These are phyloP conservation scores for Tetrapisispora arboricola DNA, from an alignment of 805 yeast species.

Conservation along the genomic window DNA sequence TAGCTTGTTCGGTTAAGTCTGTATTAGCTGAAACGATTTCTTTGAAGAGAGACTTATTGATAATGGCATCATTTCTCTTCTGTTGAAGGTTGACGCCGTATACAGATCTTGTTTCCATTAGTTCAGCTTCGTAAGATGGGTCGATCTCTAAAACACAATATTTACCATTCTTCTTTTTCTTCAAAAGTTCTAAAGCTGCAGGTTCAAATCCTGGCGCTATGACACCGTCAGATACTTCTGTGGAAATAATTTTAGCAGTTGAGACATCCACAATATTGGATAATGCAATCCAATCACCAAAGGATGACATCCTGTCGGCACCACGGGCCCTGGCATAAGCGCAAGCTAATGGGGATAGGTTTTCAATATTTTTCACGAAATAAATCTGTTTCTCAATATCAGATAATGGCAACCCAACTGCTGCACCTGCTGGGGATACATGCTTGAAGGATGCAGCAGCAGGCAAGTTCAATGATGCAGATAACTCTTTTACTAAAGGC, in stretches of 20 bases:
- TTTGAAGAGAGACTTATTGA: constrained; percentile 79
- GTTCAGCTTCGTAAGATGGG: constrained; percentile 80
- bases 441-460: constrained; percentile 99
- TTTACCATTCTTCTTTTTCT: constrained; percentile 93
- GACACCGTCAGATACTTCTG: constrained; percentile 97
- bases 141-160: constrained; percentile 94
- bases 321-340: constrained; percentile 99
- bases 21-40: constrained; percentile 86
- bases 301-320: constrained; percentile 98
- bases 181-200: constrained; percentile 81
- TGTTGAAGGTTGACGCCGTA: constrained; percentile 93
- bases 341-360: constrained; percentile 90
- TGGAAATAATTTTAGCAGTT: constrained; percentile 93
- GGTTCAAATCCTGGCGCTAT: constrained; percentile 95
- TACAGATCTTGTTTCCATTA: constrained; percentile 83
- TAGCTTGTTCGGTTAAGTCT: constrained; percentile 81
- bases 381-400: constrained; percentile 91
- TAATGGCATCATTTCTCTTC: constrained; percentile 95
- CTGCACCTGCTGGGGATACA: constrained; percentile 98
- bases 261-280: constrained; percentile 93
- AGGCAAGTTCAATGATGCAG: constrained; percentile 87
- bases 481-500: constrained; percentile 96
- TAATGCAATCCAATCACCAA: constrained; percentile 96
- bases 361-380: constrained; percentile 90
- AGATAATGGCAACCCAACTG: constrained; percentile 87